A percentile compares a stretch with the other conserved stretches of the same genome.
Evolutionary conservation across 441 rosid species (phyloP).

Genomic region (Rhodomyrtus psidioides): DNA sequence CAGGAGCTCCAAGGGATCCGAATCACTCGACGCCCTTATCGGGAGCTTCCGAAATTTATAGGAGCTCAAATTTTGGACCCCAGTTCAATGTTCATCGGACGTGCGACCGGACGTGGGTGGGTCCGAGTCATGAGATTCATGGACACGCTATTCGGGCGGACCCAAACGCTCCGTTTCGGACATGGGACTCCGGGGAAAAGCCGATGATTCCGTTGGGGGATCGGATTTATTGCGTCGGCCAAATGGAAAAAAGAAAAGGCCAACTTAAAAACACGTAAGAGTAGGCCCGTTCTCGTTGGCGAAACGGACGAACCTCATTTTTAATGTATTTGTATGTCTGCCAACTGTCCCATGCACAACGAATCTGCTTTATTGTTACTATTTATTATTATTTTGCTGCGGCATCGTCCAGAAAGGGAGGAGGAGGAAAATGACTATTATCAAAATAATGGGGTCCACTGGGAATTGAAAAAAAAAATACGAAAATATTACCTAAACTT

Average conservation of each 20-base stretch:
- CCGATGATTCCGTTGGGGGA: neutral
- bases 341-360: neutral
- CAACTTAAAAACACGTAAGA: neutral
- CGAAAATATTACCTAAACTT: too few relatives aligned
- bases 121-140: neutral
- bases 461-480: too few relatives aligned
- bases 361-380: neutral
- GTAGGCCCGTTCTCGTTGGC: neutral
- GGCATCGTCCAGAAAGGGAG: too few relatives aligned
- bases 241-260: neutral
- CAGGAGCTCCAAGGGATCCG: neutral
- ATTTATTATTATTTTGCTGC: too few relatives aligned
- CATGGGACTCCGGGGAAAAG: neutral
- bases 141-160: neutral
- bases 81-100: too few relatives aligned
- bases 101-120: neutral
- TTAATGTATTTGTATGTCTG: neutral
- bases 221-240: neutral
- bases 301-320: neutral
- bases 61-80: neutral
- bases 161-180: neutral
- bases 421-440: too few relatives aligned
- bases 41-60: neutral
- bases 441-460: too few relatives aligned
- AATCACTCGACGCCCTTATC: fast-evolving